Evolutionary conservation across 2,329 filamentous ascomycete species (phyloP), one percentile per base, ranked within the genome.

Genomic region (Periconia digitata): DNA sequence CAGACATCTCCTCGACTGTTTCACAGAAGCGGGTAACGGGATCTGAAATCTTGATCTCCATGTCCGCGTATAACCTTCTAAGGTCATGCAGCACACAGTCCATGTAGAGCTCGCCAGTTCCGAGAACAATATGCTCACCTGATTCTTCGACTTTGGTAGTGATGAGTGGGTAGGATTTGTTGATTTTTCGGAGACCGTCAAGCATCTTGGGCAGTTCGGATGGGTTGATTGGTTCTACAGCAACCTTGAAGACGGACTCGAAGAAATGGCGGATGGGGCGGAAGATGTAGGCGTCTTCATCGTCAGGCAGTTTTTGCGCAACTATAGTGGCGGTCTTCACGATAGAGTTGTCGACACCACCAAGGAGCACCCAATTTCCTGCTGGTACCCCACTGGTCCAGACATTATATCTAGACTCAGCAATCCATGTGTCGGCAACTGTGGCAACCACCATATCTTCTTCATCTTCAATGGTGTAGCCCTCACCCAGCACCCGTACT

Each of bases 61-160:
- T 99, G 64, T 97, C 92, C 13, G 94, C 92, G 67, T 96, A 99
- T n/a, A 97, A 74, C 35, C 86, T 84, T 45, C 94, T 87, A 40
- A 99, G 80, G 67, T 99, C 94, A 71, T 99, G 94, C 39, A 99
- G 80, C 3, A 99, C 92, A 64, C 94, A 99, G 71, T 99, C 94
- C 92, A 99, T 97, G 76, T 99, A 99, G n/a, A 99, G 79, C 71
- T 99, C 94, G 51, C 94, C 94, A 0, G 94, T 99, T 20, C 94
- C 94, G 4, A 99, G 82, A 40, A 99, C 81, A 56, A 99, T 87
- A 67, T 99, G 94, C 72, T 99, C 94, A 43, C 94, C 94, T 1
- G 91, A 96, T 73, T 99, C 94, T 70, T 99, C 94, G 3, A 99
- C 94, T 71, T 97, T 97, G 4, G 94, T 99, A 12, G 89, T 90